Evolutionary conservation across 2,329 filamentous ascomycete species (phyloP).

Genomic region (Fusarium sp.): DNA sequence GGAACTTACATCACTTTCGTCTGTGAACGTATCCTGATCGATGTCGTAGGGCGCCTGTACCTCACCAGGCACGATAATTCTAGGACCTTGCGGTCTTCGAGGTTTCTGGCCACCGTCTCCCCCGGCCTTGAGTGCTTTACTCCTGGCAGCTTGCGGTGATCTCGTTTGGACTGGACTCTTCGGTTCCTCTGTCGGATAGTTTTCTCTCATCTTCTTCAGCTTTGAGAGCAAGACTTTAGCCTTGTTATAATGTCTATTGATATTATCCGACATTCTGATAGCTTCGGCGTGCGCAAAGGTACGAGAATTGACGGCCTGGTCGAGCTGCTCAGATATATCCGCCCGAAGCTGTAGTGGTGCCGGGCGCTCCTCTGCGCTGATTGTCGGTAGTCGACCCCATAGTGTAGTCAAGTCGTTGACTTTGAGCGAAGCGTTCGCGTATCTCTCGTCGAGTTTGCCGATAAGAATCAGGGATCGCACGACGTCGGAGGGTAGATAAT

Average conservation of each 20-base stretch:
- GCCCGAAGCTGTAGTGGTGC: slow-evolving; percentile 65
- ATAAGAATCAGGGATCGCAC: slow-evolving; percentile 74
- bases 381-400: slow-evolving; percentile 67
- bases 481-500: slow-evolving; percentile 76
- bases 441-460: slow-evolving; percentile 70
- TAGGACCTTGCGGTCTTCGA: slow-evolving; percentile 61
- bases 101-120: slow-evolving; percentile 60
- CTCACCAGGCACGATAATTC: slow-evolving; percentile 74
- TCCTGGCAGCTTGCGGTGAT: slow-evolving; percentile 65
- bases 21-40: slow-evolving; percentile 69
- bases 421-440: slow-evolving; percentile 65
- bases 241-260: slow-evolving; percentile 71
- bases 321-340: slow-evolving; percentile 69
- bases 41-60: slow-evolving; percentile 74
- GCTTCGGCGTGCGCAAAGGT: slow-evolving; percentile 72
- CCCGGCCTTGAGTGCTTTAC: slow-evolving; percentile 61
- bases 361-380: slow-evolving; percentile 61
- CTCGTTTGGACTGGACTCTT: slow-evolving; percentile 64
- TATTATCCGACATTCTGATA: slow-evolving; percentile 71
- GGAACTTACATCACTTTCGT: slow-evolving; percentile 65
- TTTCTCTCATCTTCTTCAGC: slow-evolving; percentile 69
- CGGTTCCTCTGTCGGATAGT: slow-evolving; percentile 67
- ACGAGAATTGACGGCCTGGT: slow-evolving; percentile 66
- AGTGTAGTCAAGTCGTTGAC: slow-evolving; percentile 67
- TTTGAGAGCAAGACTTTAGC: slow-evolving; percentile 70